Evolutionary conservation across 1,284 basidiomycete species (phyloP), one percentile per base, ranked within the genome.

Genomic region (Cystobasidium sp.): DNA sequence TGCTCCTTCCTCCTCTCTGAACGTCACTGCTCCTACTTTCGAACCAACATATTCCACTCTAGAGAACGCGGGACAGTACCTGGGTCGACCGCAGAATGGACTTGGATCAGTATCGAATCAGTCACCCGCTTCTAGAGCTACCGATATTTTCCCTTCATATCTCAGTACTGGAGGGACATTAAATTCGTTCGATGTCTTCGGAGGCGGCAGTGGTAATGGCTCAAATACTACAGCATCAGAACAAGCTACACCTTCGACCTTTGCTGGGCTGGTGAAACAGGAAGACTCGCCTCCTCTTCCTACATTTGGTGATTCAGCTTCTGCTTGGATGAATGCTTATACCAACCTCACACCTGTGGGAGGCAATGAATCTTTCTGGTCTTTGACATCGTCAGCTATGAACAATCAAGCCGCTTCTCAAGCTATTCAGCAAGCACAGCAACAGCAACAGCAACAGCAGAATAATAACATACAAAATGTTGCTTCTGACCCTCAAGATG

Each of bases 241-340:
- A 14, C 56, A 31, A 59, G 56, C 22, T 43, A 24, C 56, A 59
- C 31, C 44, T 63, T 41, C 18, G 44, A 63, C 18, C 24, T 20
- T 51, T 51, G 43, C 43, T 47, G 20, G 16, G 43, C 37, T 14
- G 0, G n/a, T 63, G 14, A 66, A 66, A 31, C 64, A 24, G 41
- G 64, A 66, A 22, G 64, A 66, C 8, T 52, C 64, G 9, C 49
- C 64, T 10, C 47, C 47, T 53, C 18, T 44, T 20, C 46, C 9
- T n/a, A 22, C 64, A 4, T 66, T 53, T 66, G 49, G 20, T 37
- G 64, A 66, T 66, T 31, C 64, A 43, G 39, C 64, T 43, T 46
- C 64, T 16, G 47, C 64, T 24, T 66, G 64, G 64, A 37, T 66
- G 47, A 47, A 47, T 53, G 64, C 64, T n/a, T 66, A 55, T 18